These are phyloP conservation scores for Tricholoma hemisulphureum DNA, from an alignment of 768 basidiomycete genomes.

Conservation along the genomic window DNA sequence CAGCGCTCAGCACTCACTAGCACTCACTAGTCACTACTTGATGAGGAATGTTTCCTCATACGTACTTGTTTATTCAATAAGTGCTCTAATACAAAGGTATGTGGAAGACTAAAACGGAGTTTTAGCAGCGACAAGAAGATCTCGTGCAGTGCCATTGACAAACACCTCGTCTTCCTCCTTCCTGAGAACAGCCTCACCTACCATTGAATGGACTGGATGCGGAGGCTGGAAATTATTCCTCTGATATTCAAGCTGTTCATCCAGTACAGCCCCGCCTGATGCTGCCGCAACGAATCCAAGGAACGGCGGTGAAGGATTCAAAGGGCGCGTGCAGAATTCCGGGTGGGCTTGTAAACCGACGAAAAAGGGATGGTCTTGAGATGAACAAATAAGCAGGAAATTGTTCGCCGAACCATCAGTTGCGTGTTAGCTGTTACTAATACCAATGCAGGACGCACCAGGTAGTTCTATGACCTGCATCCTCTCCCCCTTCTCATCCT, in stretches of 20 bases:
- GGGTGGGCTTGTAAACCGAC: constrained; percentile 95
- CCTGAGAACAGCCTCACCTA: constrained; percentile 59
- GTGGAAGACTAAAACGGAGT: background rate
- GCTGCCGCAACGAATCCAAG: constrained; percentile 93
- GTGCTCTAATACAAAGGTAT: background rate
- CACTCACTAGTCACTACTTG: too few species aligned
- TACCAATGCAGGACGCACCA: constrained; percentile 45
- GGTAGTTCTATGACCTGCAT: constrained; percentile 94
- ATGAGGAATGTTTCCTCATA: too few species aligned
- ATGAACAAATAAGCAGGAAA: background rate
- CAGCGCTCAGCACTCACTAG: too few species aligned
- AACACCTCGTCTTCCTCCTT: constrained; percentile 22
- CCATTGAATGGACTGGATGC: constrained; percentile 74
- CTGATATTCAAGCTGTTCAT: constrained; percentile 74
- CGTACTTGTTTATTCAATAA: background rate
- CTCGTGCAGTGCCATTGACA: constrained; percentile 22
- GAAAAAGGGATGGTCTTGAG: constrained; percentile 88
- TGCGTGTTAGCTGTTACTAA: background rate
- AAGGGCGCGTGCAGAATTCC: constrained; percentile 95
- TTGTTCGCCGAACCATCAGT: background rate
- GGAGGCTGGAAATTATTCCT: constrained; percentile 61
- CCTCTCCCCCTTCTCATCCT: constrained; percentile 92
- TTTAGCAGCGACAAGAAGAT: constrained; percentile 11
- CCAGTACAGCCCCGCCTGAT: constrained; percentile 47
- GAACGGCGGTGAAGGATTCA: constrained; percentile 97